Conservation (phyloP, 2,329 filamentous ascomycete species). For the Phaeosphaeriaceae sp. region DNA sequence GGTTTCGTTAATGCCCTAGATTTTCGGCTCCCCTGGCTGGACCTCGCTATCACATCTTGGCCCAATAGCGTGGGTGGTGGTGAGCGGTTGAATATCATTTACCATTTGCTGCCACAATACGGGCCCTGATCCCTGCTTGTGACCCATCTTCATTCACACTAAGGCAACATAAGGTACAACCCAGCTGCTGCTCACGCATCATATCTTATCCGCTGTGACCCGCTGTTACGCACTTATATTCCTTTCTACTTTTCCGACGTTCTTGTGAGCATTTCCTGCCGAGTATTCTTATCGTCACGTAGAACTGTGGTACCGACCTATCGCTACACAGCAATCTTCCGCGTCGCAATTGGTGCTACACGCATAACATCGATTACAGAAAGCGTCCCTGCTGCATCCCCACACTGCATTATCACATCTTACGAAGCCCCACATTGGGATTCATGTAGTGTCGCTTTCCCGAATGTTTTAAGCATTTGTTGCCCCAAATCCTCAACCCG, state of each 20-base stretch:
- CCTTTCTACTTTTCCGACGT: slow-evolving; percentile 4
- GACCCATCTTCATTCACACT: slow-evolving; percentile 34
- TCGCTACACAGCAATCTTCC: slow-evolving; percentile 29
- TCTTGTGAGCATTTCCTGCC: slow-evolving; percentile 14
- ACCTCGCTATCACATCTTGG: slow-evolving; percentile 47
- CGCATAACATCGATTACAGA: slow-evolving; percentile 23
- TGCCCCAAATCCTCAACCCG: slow-evolving; percentile 16
- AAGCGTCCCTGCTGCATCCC: slow-evolving; percentile 33
- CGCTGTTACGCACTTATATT: slow-evolving; percentile 5
- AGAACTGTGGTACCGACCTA: slow-evolving; percentile 29
- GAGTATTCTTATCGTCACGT: slow-evolving; percentile 13
- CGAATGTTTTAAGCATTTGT: slow-evolving; percentile 30
- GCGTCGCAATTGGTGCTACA: slow-evolving; percentile 30
- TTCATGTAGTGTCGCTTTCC: slow-evolving; percentile 41
- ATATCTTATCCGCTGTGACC: slow-evolving; percentile 26
- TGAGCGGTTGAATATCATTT: slow-evolving; percentile 46
- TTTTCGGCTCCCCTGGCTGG: slow-evolving; percentile 27
- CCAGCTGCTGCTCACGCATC: slow-evolving; percentile 37
- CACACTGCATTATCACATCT: slow-evolving; percentile 42
- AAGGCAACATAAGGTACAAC: slow-evolving; percentile 42
- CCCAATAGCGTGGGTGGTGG: slow-evolving; percentile 43
- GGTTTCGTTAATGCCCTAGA: slow-evolving; percentile 27
- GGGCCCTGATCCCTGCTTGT: slow-evolving; percentile 40
- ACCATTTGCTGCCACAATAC: slow-evolving; percentile 44
- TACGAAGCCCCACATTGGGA: slow-evolving; percentile 29